Evolutionary conservation across 495 filamentous ascomycete species (phyloP).

Genomic region (Neurospora sp.): DNA sequence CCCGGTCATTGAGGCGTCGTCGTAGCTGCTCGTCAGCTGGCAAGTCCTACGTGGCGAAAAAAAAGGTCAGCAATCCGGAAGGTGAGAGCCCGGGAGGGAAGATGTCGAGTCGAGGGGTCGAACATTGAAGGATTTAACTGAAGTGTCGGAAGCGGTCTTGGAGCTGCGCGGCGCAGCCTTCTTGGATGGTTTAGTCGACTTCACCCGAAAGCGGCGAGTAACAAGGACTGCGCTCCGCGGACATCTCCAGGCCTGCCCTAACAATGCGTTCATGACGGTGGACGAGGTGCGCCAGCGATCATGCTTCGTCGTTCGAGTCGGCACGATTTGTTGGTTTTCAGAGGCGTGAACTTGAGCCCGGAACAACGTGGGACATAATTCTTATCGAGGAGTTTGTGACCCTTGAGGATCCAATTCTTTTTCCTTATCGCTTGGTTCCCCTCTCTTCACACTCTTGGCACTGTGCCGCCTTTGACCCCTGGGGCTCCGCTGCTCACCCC

Average conservation of each 20-base stretch:
- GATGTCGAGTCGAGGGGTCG: background rate
- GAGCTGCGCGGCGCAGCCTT: background rate
- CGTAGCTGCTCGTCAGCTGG: background rate
- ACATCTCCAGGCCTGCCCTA: conserved; percentile 8
- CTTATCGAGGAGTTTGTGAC: background rate
- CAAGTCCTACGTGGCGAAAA: background rate
- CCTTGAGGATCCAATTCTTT: background rate
- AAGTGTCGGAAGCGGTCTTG: background rate
- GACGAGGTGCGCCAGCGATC: conserved; percentile 6
- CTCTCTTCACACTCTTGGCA: background rate
- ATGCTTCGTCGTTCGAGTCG: conserved; percentile 12
- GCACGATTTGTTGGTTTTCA: background rate
- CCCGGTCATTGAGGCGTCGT: background rate
- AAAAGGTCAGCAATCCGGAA: background rate
- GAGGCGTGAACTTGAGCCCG: background rate
- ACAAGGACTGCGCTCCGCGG: conserved; percentile 7
- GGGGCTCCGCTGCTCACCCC: background rate
- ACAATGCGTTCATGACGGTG: conserved; percentile 21
- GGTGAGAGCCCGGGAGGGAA: background rate
- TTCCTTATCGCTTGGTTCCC: background rate
- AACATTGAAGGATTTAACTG: background rate
- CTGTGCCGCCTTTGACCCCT: background rate
- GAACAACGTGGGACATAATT: background rate
- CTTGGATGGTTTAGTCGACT: background rate
- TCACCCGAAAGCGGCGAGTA: conserved; percentile 4